Evolutionary conservation across 169 alveolate genomes (phyloP).

Genomic region (Fabrea salina): DNA sequence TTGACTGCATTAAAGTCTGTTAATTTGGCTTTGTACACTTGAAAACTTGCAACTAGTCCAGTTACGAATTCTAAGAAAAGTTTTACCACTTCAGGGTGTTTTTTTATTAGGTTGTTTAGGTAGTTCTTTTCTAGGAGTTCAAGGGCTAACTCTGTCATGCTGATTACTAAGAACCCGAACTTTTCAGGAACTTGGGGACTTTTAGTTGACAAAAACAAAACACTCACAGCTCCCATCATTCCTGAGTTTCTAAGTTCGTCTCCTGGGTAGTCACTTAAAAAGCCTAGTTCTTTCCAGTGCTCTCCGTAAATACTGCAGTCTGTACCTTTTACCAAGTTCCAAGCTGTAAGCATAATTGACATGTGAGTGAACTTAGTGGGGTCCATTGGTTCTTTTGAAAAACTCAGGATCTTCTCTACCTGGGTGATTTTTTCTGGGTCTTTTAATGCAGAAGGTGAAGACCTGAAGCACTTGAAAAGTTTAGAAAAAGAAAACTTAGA

Average conservation of each 20-base stretch:
- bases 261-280: neutral
- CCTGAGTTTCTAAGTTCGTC: neutral
- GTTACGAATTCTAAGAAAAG: too few relatives aligned
- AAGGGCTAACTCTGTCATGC: too few relatives aligned
- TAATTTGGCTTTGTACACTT: too few relatives aligned
- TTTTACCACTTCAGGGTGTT: too few relatives aligned
- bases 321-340: neutral
- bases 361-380: neutral
- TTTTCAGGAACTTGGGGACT: too few relatives aligned
- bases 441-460: neutral
- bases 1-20: too few relatives aligned
- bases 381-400: neutral
- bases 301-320: neutral
- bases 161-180: too few relatives aligned
- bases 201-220: neutral
- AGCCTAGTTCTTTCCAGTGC: slow-evolving; percentile 19
- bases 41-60: too few relatives aligned
- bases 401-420: neutral
- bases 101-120: too few relatives aligned
- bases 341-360: neutral
- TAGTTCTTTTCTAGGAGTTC: too few relatives aligned
- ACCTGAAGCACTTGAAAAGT: neutral
- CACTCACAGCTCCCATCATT: neutral
- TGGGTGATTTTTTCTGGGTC: neutral
- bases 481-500: neutral